Base-by-base conservation (phyloP, 2,329 filamentous ascomycete species). In the Arthrobotrys pseudoclavata region DNA sequence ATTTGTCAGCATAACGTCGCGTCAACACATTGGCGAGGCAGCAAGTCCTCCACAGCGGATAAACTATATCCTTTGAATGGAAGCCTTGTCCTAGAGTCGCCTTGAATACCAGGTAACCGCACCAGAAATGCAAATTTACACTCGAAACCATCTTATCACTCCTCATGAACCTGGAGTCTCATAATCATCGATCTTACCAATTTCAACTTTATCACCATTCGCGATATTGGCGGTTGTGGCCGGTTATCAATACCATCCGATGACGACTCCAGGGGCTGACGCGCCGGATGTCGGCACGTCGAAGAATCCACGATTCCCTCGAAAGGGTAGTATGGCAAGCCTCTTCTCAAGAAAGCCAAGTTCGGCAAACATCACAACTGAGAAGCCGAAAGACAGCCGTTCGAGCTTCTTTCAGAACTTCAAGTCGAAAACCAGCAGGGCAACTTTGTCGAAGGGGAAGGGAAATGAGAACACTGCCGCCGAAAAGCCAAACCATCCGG, bases 91-190 rank as follows among this genome's bases (percentile, higher is more conserved):
- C 42, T 9, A 50, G 34, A 60, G 20, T 34, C 31, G 34, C 55
- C 55, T 60, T 26, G 55, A 42, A 42, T 6, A 42, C 55, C 13
- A 60, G 20, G 55, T 60, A 60, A 42, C 55, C 55, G 34, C 12
- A 12, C 31, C 20, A 60, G 1, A 3, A 24, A 63, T 52, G 48
- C 13, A 57, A 22, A 6, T 9, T 34, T 13, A 22, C 31, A 18
- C 9, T 40, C n/a, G 2, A 12, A 4, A 6, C 29, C 52, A 24
- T 47, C 3, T 24, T 37, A 48, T 10, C 29, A 12, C 15, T 55
- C 34, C 45, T 24, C 62, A 62, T 42, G 52, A 74, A n/a, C 69
- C 62, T 20, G 69, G 69, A 42, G 42, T 74, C 9, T 68, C 69
- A 13, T 72, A 66, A 60, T 10, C 55, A 60, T 42, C 55, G 9